phyloP scores from a whole-genome alignment of 2,329 filamentous ascomycete species.

The Helminthosporium solani region DNA sequence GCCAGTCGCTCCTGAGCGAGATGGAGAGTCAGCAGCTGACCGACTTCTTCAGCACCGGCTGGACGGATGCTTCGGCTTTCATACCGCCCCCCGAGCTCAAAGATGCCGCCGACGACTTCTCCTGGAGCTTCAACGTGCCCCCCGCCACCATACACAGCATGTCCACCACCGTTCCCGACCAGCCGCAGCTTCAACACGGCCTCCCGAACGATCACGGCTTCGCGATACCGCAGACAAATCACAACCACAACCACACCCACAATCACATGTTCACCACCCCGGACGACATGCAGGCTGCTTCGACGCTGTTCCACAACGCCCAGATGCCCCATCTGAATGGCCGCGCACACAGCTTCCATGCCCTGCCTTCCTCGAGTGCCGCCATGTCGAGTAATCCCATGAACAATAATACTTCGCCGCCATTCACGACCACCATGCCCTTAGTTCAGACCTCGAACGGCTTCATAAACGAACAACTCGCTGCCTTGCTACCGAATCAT shows the following conservation, averaged over 20 bases:
- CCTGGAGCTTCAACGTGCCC: constrained; percentile 31
- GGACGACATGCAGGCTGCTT: constrained; percentile 35
- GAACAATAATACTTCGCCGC: constrained; percentile 7
- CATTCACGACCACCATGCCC: constrained; percentile 12
- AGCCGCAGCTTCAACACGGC: constrained; percentile 29
- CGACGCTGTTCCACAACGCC: constrained; percentile 35
- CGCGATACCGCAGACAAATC: constrained; percentile 1
- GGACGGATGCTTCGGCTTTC: constrained; percentile 15
- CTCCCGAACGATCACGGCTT: constrained; percentile 28
- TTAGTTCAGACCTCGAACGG: constrained; percentile 28
- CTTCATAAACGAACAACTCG: constrained; percentile 31
- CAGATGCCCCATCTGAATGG: constrained; percentile 25
- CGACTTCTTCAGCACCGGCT: constrained; percentile 38
- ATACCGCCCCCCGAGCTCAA: constrained; percentile 20
- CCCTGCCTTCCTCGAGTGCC: constrained; percentile 8
- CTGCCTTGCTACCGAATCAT: constrained; percentile 33
- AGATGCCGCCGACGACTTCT: constrained; percentile 24
- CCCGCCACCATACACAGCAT: constrained; percentile 37
- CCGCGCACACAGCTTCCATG: constrained; percentile 26
- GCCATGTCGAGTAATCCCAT: constrained; percentile 3
- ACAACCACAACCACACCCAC: constrained; percentile 16
- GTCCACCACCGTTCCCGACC: constrained; percentile 38
- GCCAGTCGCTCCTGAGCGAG: constrained; percentile 35
- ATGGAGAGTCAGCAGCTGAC: constrained; percentile 31
- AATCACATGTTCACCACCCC: constrained; percentile 26